A percentile compares a stretch with the other conserved stretches of the same genome.
These are phyloP conservation scores for Pseudogymnoascus sp. DNA, from an alignment of 2,329 filamentous ascomycete species.

Conservation along the genomic window DNA sequence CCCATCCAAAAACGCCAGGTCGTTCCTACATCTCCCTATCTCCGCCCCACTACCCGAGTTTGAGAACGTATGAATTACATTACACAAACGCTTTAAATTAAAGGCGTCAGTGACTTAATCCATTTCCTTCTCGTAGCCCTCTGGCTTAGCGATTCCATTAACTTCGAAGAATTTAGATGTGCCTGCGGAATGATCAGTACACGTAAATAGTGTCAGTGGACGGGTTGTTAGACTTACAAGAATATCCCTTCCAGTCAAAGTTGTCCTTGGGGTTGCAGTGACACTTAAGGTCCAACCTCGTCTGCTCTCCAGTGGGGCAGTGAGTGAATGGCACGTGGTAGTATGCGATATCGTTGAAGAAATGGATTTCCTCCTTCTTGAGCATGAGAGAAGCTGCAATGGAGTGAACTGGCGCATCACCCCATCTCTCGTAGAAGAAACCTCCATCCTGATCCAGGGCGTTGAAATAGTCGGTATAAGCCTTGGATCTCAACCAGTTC, in stretches of 20 bases:
- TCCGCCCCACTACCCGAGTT: background rate
- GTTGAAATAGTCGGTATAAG: slow-evolving; percentile 88
- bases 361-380: slow-evolving; percentile 90
- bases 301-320: slow-evolving; percentile 86
- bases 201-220: too few species aligned
- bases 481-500: slow-evolving; percentile 83
- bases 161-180: slow-evolving; percentile 81
- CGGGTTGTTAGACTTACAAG: slow-evolving; percentile 58
- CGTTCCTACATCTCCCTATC: background rate
- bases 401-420: slow-evolving; percentile 96
- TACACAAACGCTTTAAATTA: background rate
- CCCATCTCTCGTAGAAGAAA: slow-evolving; percentile 99
- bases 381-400: slow-evolving; percentile 84
- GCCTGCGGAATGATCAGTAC: slow-evolving; percentile 43
- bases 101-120: slow-evolving; percentile 36
- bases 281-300: slow-evolving; percentile 77
- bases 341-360: slow-evolving; percentile 98
- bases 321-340: slow-evolving; percentile 98
- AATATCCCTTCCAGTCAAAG: slow-evolving; percentile 99
- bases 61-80: background rate
- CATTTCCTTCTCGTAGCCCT: slow-evolving; percentile 72
- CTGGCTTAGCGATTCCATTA: slow-evolving; percentile 74
- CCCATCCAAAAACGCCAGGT: slow-evolving; percentile 6
- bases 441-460: slow-evolving; percentile 83
- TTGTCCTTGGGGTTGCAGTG: slow-evolving; percentile 94